A percentile compares a stretch with the other conserved stretches of the same genome.
Evolutionary conservation across 1,284 basidiomycete species (phyloP).

Genomic region (Ustilago hordei): DNA sequence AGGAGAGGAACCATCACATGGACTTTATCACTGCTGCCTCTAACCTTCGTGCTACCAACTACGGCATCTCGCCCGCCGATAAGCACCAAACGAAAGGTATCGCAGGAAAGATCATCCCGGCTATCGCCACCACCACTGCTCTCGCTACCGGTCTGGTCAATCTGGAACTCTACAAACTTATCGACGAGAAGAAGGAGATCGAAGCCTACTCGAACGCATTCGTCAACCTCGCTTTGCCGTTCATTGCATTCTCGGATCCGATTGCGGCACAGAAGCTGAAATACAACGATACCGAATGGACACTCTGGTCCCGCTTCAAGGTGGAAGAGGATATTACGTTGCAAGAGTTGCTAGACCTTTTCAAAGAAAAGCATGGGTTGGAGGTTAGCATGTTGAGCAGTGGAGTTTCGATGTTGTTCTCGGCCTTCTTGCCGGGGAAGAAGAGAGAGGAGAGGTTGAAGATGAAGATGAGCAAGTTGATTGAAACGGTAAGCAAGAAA

Average conservation of each 20-base stretch:
- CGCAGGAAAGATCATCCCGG: constrained; percentile 99
- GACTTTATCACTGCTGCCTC: constrained; percentile 99
- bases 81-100: constrained; percentile 97
- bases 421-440: constrained; percentile 70
- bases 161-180: constrained; percentile 92
- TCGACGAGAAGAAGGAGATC: constrained; percentile 91
- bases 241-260: constrained; percentile 99
- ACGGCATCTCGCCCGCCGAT: constrained; percentile 88
- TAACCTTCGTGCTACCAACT: constrained; percentile 96
- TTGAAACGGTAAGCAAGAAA: constrained; percentile 82
- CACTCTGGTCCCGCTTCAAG: constrained; percentile 93
- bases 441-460: constrained; percentile 66
- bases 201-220: constrained; percentile 97
- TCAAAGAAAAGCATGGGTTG: constrained; percentile 85
- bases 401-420: constrained; percentile 98
- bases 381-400: constrained; percentile 96
- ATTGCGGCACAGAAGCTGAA: constrained; percentile 78
- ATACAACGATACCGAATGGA: constrained; percentile 83
- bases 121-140: constrained; percentile 97
- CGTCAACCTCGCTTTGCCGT: constrained; percentile 95
- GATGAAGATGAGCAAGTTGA: constrained; percentile 82
- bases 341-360: constrained; percentile 85
- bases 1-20: constrained; percentile 97
- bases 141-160: constrained; percentile 95
- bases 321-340: constrained; percentile 90